These are phyloP conservation scores for Heimioporus retisporus DNA, from an alignment of 1,284 basidiomycete species.

Conservation along the genomic window DNA sequence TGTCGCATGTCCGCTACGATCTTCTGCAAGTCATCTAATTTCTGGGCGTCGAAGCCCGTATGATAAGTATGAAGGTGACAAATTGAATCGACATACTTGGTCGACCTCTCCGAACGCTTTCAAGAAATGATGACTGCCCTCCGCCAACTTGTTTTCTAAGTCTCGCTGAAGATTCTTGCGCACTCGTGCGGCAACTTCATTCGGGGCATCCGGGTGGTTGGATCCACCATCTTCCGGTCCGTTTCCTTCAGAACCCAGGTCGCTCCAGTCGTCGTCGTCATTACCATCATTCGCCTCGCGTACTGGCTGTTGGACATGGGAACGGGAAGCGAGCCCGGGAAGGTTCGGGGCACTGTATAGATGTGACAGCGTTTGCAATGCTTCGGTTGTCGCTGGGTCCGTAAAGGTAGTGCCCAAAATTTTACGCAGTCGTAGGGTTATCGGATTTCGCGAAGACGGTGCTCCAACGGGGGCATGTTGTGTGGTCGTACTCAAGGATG, in stretches of 20 bases:
- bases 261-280: slow-evolving; percentile 46
- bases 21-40: slow-evolving; percentile 34
- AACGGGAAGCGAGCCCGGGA: no score
- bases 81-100: slow-evolving; percentile 64
- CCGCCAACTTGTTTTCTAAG: slow-evolving; percentile 82
- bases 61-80: background rate
- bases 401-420: slow-evolving; percentile 88
- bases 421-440: slow-evolving; percentile 89
- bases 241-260: slow-evolving; percentile 23
- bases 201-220: slow-evolving; percentile 40
- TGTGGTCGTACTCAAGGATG: slow-evolving; percentile 3
- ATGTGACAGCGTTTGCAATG: slow-evolving; percentile 85
- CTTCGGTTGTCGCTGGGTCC: slow-evolving; percentile 83
- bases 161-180: slow-evolving; percentile 86
- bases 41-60: slow-evolving; percentile 17
- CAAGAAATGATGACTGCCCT: slow-evolving; percentile 86
- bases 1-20: slow-evolving; percentile 32
- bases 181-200: slow-evolving; percentile 73
- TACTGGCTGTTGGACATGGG: no score
- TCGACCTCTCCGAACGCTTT: slow-evolving; percentile 89
- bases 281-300: slow-evolving; percentile 37
- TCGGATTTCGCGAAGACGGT: slow-evolving; percentile 62
- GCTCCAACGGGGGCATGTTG: slow-evolving; percentile 20
- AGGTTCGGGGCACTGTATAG: slow-evolving; percentile 59
- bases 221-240: slow-evolving; percentile 19